Evolutionary conservation across 192 early-diverging fungal genomes (phyloP).

Genomic region (Ambispora gerdemannii): DNA sequence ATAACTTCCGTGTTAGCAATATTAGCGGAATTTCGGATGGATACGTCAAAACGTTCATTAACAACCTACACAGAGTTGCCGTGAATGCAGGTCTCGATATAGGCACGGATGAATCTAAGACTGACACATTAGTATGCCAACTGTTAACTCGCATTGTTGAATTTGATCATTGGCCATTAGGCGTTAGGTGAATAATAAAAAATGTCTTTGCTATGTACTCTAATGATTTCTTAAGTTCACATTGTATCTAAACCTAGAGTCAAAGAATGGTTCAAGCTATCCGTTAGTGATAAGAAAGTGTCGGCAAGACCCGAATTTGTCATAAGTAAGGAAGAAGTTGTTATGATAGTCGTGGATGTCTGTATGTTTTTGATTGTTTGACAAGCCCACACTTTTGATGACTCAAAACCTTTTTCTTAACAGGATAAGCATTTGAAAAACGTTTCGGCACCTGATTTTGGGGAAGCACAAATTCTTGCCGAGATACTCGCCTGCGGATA

Average conservation of each 20-base stretch:
- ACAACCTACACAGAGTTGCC: neutral
- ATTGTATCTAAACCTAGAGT: constrained; percentile 17
- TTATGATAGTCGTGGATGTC: no score
- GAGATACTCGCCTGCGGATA: neutral
- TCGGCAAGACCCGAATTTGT: no score
- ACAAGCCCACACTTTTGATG: neutral
- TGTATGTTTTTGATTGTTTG: constrained; percentile 17
- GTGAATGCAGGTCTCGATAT: constrained; percentile 23
- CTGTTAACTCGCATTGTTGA: constrained; percentile 9
- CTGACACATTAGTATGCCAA: constrained; percentile 24
- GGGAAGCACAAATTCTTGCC: constrained; percentile 3
- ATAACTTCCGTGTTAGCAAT: neutral
- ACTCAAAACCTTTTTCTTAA: constrained; percentile 23
- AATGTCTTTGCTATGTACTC: constrained; percentile 1
- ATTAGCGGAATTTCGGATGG: neutral
- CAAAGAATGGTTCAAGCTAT: no score
- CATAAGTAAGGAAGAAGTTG: no score
- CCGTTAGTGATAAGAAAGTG: no score
- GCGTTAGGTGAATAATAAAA: constrained; percentile 22
- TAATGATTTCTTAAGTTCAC: constrained; percentile 14
- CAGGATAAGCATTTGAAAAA: constrained; percentile 6
- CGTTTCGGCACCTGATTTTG: neutral
- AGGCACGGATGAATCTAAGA: constrained; percentile 11
- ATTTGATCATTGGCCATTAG: constrained; percentile 23
- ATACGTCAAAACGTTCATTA: constrained; percentile 5